These are phyloP conservation scores for Monilinia aucupariae DNA, from an alignment of 2,329 filamentous ascomycete genomes.

Conservation along the genomic window DNA sequence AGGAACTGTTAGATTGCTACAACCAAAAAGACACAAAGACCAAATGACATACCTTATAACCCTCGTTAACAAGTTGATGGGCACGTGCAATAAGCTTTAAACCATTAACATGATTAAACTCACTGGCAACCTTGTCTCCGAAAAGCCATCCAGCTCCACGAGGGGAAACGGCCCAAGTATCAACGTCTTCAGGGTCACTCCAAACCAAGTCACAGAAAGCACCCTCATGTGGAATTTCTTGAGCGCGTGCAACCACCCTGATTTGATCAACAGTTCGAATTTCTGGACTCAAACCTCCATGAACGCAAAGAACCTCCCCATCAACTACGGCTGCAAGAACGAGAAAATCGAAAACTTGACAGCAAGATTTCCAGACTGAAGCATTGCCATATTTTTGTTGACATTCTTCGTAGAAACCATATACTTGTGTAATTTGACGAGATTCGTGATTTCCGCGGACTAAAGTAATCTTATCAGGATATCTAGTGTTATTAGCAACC, in stretches of 20 bases:
- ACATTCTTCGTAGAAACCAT: constrained; percentile 75
- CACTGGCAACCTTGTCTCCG: constrained; percentile 62
- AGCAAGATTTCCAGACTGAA: constrained; percentile 74
- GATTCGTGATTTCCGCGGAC: constrained; percentile 73
- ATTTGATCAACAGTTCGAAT: constrained; percentile 73
- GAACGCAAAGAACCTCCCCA: constrained; percentile 67
- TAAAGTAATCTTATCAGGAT: constrained; percentile 65
- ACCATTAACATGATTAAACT: constrained; percentile 74
- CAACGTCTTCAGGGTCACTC: constrained; percentile 68
- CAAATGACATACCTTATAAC: constrained; percentile 53
- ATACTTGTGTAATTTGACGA: constrained; percentile 71
- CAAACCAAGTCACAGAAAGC: constrained; percentile 73
- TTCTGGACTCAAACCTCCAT: constrained; percentile 66
- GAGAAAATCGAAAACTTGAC: constrained; percentile 73
- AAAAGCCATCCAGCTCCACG: constrained; percentile 55
- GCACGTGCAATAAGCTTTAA: constrained; percentile 66
- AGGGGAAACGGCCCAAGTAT: constrained; percentile 65
- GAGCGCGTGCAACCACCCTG: constrained; percentile 65
- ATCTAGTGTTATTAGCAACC: constrained; percentile 41
- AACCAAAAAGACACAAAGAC: neutral
- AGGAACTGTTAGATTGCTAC: constrained; percentile 31
- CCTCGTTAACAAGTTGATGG: constrained; percentile 71
- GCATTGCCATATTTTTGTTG: constrained; percentile 73
- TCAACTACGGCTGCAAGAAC: constrained; percentile 69
- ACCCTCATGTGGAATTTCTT: constrained; percentile 72